Evolutionary conservation across 345 rosid species (phyloP).

Genomic region (Syzygium jambos): DNA sequence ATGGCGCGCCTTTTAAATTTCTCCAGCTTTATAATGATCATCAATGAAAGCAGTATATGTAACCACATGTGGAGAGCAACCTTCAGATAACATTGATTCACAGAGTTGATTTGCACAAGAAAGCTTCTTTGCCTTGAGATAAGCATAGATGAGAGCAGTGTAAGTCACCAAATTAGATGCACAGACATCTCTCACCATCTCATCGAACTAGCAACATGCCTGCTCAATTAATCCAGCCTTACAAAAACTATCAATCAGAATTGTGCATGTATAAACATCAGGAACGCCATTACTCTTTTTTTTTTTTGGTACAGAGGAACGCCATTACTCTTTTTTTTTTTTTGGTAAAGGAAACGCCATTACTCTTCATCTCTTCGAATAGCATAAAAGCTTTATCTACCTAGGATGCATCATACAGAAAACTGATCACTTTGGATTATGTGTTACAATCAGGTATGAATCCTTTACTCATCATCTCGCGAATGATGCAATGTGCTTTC

Average conservation of each 20-base stretch:
- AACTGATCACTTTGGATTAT: constrained; percentile 69
- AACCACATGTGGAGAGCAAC: constrained; percentile 68
- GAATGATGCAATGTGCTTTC: constrained; percentile 60
- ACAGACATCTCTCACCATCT: constrained; percentile 73
- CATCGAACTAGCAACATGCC: constrained; percentile 70
- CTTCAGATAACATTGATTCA: constrained; percentile 70
- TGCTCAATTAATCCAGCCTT: constrained; percentile 85
- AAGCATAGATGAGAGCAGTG: constrained; percentile 87
- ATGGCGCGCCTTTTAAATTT: constrained; percentile 67
- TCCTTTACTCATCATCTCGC: constrained; percentile 80
- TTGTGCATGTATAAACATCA: constrained; percentile 80
- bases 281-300: constrained; percentile 58
- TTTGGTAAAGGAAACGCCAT: too few relatives aligned
- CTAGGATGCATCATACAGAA: constrained; percentile 58
- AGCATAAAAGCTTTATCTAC: constrained; percentile 74
- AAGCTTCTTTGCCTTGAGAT: constrained; percentile 65
- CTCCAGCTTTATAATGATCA: constrained; percentile 87
- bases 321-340: constrained; percentile 51
- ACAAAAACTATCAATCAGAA: constrained; percentile 79
- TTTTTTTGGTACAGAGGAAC: too few relatives aligned
- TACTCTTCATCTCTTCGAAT: constrained; percentile 80
- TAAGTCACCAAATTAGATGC: constrained; percentile 82
- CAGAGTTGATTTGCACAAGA: constrained; percentile 66
- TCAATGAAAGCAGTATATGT: constrained; percentile 83
- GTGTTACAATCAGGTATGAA: constrained; percentile 83